phyloP scores from a whole-genome alignment of 106 monocot species.

The Platanthera guangdongensis region DNA sequence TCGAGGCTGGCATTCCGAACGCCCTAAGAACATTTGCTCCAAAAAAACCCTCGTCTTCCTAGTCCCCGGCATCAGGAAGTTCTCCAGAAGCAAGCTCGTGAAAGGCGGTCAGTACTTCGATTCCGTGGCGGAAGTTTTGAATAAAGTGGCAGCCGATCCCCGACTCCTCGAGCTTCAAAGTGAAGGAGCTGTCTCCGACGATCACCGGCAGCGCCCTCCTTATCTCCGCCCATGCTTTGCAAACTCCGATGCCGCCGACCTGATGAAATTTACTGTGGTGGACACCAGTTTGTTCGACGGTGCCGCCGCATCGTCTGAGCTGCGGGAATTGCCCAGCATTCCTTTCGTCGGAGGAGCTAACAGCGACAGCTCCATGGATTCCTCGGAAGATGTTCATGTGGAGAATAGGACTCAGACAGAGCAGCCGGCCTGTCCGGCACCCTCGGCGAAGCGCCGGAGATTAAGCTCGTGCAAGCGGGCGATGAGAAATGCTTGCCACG shows the following conservation, averaged over 20 bases:
- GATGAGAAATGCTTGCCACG: neutral
- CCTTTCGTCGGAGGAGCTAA: conserved; percentile 22
- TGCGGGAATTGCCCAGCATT: conserved; percentile 43
- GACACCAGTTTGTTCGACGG: conserved; percentile 53
- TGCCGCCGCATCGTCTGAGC: conserved; percentile 20
- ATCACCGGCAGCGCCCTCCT: conserved; percentile 16
- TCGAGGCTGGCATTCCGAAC: conserved; percentile 79
- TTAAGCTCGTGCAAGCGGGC: conserved; percentile 29
- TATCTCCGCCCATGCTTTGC: conserved; percentile 34
- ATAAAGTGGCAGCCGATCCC: conserved; percentile 77
- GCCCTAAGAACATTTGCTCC: conserved; percentile 49
- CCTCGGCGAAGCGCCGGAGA: conserved; percentile 32
- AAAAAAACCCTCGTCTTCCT: conserved; percentile 62
- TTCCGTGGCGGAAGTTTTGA: conserved; percentile 78
- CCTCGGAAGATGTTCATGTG: conserved; percentile 5
- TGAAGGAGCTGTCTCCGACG: conserved; percentile 21
- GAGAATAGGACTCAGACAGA: neutral
- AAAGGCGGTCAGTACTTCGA: conserved; percentile 92
- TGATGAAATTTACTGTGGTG: conserved; percentile 67
- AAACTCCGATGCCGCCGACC: conserved; percentile 23
- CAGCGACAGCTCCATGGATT: conserved; percentile 26
- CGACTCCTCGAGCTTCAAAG: conserved; percentile 49
- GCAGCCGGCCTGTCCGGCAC: conserved; percentile 18
- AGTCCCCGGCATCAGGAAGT: conserved; percentile 62
- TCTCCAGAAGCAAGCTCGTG: conserved; percentile 69